Evolutionary conservation across 1,139 yeast genomes (phyloP), one percentile per base, ranked within the genome.

Genomic region (Hyphopichia fennica): DNA sequence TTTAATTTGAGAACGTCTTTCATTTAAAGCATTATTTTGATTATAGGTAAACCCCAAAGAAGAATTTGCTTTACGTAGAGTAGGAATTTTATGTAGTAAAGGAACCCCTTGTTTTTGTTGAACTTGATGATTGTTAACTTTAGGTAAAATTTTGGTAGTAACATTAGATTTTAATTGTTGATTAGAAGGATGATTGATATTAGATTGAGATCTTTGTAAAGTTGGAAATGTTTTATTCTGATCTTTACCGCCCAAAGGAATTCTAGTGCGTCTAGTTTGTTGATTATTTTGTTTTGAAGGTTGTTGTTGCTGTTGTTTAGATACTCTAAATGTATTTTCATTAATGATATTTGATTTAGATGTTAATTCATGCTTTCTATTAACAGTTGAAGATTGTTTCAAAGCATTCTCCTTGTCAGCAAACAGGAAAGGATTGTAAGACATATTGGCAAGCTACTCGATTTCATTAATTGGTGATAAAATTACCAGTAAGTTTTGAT

Each of bases 231-330:
- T 47, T 23, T 51, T 51, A 51, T 76, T 76, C 41, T 62, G 69
- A 51, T 72, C 75, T 50, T 77, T 77, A 2, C 80, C 80, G 3
- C 79, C 79, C 44, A 77, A 63, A 0, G 82, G 81, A 1, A 75
- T 62, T 49, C 81, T 57, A 34, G 52, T 35, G 37, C 37, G 31
- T 18, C 34, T 33, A 1, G 20, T 9, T n/a, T 16, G 33, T 16
- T 23, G 37, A 15, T 6, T 23, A 16, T 3, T 7, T 9, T 14
- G 6, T 20, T 17, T 13, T 8, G 23, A 19, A 8, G 18, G n/a
- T n/a, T 16, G 8, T 18, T 35, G 32, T 13, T 28, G 20, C 8
- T n/a, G 32, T 10, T 17, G 33, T 19, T 35, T 35, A 3, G 38
- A 25, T 8, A 35, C 17, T 19, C 28, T 35, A 15, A 35, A 35